Conservation (phyloP, 73 alveolate genomes). For the Paramecium octaurelia region DNA sequence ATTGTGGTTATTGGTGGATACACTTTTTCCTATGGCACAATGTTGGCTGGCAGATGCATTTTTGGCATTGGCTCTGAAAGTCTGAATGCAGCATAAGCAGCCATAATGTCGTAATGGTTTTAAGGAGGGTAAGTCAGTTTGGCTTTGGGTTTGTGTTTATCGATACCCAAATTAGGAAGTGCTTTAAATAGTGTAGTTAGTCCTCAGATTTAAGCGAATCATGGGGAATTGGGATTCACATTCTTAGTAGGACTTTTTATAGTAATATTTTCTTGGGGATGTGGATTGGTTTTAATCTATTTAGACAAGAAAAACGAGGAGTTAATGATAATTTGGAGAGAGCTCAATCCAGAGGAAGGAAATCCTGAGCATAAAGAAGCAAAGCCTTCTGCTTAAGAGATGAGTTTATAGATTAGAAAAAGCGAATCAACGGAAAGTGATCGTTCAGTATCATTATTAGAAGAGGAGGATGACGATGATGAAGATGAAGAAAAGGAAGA, state of each 20-base stretch:
- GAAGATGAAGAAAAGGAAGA: neutral
- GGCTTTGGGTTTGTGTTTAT: conserved; percentile 20
- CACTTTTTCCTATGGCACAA: neutral
- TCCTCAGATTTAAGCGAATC: neutral
- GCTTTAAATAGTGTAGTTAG: conserved; percentile 27
- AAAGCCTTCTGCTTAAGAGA: neutral
- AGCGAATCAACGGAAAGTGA: neutral
- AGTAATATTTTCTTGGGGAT: neutral
- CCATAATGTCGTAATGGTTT: conserved; percentile 23
- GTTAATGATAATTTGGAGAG: neutral
- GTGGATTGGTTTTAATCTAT: neutral
- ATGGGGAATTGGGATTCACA: conserved; percentile 10
- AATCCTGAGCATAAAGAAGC: neutral
- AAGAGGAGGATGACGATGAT: neutral
- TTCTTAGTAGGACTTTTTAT: neutral
- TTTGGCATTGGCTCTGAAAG: conserved; percentile 40
- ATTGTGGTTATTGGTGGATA: conserved; percentile 38
- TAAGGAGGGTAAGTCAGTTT: neutral
- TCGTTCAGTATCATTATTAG: neutral
- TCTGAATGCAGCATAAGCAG: conserved; percentile 43
- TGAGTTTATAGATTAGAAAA: neutral
- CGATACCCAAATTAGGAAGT: conserved; percentile 31
- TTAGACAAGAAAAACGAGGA: conserved; percentile 8
- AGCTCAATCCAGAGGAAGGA: neutral
- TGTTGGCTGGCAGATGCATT: conserved; percentile 31